phyloP scores from a whole-genome alignment of 2,329 filamentous ascomycete genomes.

The Didymella pinodella region DNA sequence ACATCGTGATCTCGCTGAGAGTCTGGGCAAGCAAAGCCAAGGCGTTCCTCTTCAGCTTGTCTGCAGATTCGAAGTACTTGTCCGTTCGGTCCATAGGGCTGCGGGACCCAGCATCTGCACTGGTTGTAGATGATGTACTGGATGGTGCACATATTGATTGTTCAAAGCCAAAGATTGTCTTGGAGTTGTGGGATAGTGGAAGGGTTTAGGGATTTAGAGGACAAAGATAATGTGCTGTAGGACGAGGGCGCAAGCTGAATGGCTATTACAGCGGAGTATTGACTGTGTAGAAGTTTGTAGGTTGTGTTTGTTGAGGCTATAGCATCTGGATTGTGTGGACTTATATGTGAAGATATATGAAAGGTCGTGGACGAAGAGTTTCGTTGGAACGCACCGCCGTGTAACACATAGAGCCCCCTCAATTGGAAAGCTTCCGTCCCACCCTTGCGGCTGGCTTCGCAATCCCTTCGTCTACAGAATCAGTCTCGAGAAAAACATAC shows the following conservation, averaged over 20 bases:
- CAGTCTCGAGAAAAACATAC: slow-evolving; percentile 8
- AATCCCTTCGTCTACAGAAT: slow-evolving; percentile 20
- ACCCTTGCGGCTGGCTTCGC: slow-evolving; percentile 21
- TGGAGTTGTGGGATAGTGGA: background rate
- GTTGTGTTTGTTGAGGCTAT: background rate
- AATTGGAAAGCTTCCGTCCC: background rate
- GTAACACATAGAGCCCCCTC: slow-evolving; percentile 16
- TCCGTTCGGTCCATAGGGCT: slow-evolving; percentile 38
- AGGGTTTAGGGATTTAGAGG: background rate
- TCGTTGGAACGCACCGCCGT: slow-evolving; percentile 19
- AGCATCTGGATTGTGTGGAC: background rate
- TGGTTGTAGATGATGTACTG: slow-evolving; percentile 41
- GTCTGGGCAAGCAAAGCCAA: slow-evolving; percentile 39
- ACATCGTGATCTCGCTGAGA: slow-evolving; percentile 42
- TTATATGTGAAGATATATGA: slow-evolving; percentile 14
- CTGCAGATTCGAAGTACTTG: slow-evolving; percentile 41
- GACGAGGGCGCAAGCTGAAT: background rate
- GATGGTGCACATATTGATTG: slow-evolving; percentile 40
- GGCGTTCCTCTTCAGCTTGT: slow-evolving; percentile 36
- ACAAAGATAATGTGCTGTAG: background rate
- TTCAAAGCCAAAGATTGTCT: background rate
- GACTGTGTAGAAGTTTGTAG: background rate
- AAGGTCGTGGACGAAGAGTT: slow-evolving; percentile 8
- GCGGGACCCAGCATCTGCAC: slow-evolving; percentile 45
- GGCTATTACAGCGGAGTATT: background rate